Evolutionary conservation across 2,329 filamentous ascomycete genomes (phyloP).

Genomic region (Calonectria pteridis): DNA sequence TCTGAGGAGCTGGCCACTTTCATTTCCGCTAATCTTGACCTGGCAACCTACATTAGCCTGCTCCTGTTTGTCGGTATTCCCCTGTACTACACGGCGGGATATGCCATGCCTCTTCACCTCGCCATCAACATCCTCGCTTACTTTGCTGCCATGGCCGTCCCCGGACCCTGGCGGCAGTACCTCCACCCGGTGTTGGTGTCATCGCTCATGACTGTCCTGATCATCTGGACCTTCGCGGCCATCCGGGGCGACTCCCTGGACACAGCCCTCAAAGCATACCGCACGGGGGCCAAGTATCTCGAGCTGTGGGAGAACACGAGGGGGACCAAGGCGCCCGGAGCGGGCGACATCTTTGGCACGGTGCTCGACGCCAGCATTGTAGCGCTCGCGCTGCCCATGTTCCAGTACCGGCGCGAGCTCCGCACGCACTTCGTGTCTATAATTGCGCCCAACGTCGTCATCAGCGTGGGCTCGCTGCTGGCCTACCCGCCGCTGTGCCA

Average conservation of each 20-base stretch:
- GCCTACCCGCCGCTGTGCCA: conserved; percentile 68
- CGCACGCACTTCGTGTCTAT: conserved; percentile 66
- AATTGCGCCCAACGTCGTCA: conserved; percentile 62
- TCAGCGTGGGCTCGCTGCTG: conserved; percentile 67
- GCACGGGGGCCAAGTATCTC: conserved; percentile 65
- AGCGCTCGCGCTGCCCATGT: conserved; percentile 71
- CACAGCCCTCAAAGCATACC: conserved; percentile 60
- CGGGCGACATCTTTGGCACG: conserved; percentile 68
- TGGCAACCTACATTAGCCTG: conserved; percentile 56
- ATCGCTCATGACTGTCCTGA: conserved; percentile 64
- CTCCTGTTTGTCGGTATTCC: conserved; percentile 67
- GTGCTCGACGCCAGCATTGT: conserved; percentile 70
- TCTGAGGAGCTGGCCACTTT: conserved; percentile 63
- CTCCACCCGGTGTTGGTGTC: conserved; percentile 71
- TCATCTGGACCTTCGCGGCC: conserved; percentile 66
- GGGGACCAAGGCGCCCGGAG: conserved; percentile 57
- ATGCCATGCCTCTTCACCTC: conserved; percentile 63
- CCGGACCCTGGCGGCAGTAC: conserved; percentile 61
- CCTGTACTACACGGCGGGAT: conserved; percentile 65
- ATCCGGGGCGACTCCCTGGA: conserved; percentile 56
- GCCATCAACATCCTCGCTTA: conserved; percentile 65
- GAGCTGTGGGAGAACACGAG: conserved; percentile 59
- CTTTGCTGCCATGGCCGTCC: conserved; percentile 62
- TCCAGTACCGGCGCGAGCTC: conserved; percentile 69
- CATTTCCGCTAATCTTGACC: conserved; percentile 60